Base-by-base conservation (phyloP, 78 protist species). In the Tieghemostelium lacteum region DNA sequence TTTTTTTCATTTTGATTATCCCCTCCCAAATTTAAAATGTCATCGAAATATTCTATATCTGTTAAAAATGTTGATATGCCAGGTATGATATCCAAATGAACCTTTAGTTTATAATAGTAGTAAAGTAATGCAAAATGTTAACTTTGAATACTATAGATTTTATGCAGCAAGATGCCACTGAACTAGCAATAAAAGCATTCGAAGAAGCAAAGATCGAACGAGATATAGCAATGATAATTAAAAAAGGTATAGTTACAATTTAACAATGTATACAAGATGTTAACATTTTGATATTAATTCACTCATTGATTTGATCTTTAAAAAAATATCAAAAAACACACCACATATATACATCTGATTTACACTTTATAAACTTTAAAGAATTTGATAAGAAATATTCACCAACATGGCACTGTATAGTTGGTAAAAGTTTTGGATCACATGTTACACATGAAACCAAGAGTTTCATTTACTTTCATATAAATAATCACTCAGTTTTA, bases 391-490 rank as follows among this genome's bases (percentile, higher is more conserved):
- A 96, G 70, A 97, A 97, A 78, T 96, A 96, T 97, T 86, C 94
- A 94, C 98, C 99, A 28, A 98, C 99, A 2, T 99, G 99, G 99
- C 98, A 97, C 83, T 95, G 97, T 96, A 95, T 98, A 19, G 99
- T 98, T 24, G 99, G 99, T 64, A 93, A 99, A 49, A 98, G 97
- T 96, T 99, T 99, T 45, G 99, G 99, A 57, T 97, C 99, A 24
- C 98, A 96, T 73, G 99, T 98, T 52, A 98, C 99, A 6, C 99
- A 98, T 93, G 99, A 98, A 85, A 97, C 99, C 12, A 98, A 98
- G 97, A 96, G 96, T 87, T 98, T 97, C 92, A 97, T 98, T 91
- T 99, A 98, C 94, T 98, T 98, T 88, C 97, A 98, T 91, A 83
- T 98, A 34, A 99, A 99, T 26, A 98, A 98, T 83, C 95, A 97